Evolutionary conservation across 192 early-diverging fungal genomes (phyloP), one percentile per base, ranked within the genome.

Genomic region (Entophlyctis luteolus): DNA sequence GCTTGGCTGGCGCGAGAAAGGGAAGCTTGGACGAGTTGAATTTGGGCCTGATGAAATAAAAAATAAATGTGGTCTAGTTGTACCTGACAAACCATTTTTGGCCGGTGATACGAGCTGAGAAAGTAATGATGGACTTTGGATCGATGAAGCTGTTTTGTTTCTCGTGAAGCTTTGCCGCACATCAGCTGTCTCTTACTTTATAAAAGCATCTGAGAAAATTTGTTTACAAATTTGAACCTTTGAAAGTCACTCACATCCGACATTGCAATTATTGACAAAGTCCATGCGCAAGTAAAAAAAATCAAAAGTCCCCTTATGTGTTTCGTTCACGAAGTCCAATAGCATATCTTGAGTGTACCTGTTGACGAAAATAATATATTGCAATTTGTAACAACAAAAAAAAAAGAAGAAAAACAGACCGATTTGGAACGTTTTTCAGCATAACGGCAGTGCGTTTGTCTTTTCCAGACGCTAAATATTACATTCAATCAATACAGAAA

Each of bases 371-470:
- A 31, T 16, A 55, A 28, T 10, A 50, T 5, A 36, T 52, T 4
- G 57, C 22, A 32, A 32, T 1, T 16, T 28, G 6, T 27, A 39
- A 54, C 27, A 16, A 23, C 32, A 54, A 38, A 35, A 16, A 67
- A 10, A 23, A 62, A 53, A 25, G 25, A 3, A 23, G 4, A 12
- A 18, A 20, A 3, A 14, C 62, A 38, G 72, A 88, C 87, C 75
- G 88, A 88, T 93, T 93, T 10, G 91, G 91, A 56, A 93, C 91
- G 67, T 92, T 92, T 35, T 90, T 77, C 46, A 93, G 88, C 91
- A 93, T 93, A 65, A 89, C 88, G 0, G 91, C 91, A 0, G 90
- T 92, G 4, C 91, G 78, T 23, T 65, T 81, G 56, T 93, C 90
- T 4, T 60, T 46, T 4, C 80, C 88, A 66, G 58, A 48, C 3